phyloP scores from a whole-genome alignment of 2,329 filamentous ascomycete genomes.

The Stagonosporopsis vannaccii region DNA sequence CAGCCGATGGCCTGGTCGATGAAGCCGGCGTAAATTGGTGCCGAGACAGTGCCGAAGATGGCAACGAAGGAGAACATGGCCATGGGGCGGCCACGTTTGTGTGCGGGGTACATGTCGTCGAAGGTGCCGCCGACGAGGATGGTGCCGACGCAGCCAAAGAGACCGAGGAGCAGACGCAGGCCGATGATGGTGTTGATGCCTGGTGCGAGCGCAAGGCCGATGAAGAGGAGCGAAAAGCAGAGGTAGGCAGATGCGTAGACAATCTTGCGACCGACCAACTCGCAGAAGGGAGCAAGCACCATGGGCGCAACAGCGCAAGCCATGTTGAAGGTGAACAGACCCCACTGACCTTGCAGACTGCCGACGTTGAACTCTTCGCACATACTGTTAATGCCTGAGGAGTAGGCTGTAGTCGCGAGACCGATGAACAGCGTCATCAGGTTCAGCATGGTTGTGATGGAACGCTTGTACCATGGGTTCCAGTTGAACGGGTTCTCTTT shows the following conservation, averaged over 20 bases:
- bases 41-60: constrained; percentile 57
- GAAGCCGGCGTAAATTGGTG: constrained; percentile 63
- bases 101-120: constrained; percentile 40
- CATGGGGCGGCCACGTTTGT: constrained; percentile 37
- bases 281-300: constrained; percentile 37
- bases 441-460: constrained; percentile 38
- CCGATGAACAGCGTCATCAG: constrained; percentile 40
- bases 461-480: constrained; percentile 40
- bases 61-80: constrained; percentile 40
- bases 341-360: constrained; percentile 32
- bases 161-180: constrained; percentile 35
- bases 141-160: constrained; percentile 39
- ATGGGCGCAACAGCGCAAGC: constrained; percentile 38
- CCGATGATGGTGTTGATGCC: constrained; percentile 37
- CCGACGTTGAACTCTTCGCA: constrained; percentile 36
- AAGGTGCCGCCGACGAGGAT: constrained; percentile 39
- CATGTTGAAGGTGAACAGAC: constrained; percentile 39
- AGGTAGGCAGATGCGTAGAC: constrained; percentile 36
- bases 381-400: constrained; percentile 38
- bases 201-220: constrained; percentile 34
- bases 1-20: constrained; percentile 62
- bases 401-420: constrained; percentile 37
- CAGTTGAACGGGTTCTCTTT: constrained; percentile 39
- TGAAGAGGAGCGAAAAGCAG: constrained; percentile 38
- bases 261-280: constrained; percentile 36